Evolutionary conservation across 768 basidiomycete species (phyloP).

Genomic region (Mrakia blollopis): DNA sequence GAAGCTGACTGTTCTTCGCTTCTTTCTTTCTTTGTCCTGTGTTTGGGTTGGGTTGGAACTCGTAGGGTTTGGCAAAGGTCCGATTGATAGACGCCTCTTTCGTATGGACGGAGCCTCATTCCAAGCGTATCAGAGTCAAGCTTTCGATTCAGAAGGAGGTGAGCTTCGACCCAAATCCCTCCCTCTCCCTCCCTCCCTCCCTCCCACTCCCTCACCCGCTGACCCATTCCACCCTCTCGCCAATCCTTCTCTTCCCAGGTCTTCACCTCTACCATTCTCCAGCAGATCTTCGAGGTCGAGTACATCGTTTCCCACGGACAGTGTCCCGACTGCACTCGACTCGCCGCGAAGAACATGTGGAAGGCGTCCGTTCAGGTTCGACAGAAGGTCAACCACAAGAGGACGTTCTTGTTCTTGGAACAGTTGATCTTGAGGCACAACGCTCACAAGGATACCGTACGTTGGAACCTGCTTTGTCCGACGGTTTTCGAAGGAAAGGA

Average conservation of each 20-base stretch:
- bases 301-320: constrained; percentile 74
- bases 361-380: constrained; percentile 97
- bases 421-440: constrained; percentile 94
- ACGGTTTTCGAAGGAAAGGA: too few relatives aligned
- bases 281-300: constrained; percentile 95
- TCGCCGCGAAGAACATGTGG: constrained; percentile 99
- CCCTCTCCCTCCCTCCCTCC: background rate
- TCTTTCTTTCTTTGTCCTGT: background rate
- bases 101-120: constrained; percentile 99
- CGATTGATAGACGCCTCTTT: constrained; percentile 97
- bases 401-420: constrained; percentile 95
- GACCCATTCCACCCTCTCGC: background rate
- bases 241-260: constrained; percentile 52
- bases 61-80: constrained; percentile 66
- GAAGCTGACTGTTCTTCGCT: constrained; percentile 18
- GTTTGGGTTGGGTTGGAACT: background rate
- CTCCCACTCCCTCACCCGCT: background rate
- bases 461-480: background rate
- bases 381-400: constrained; percentile 96
- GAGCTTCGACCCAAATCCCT: constrained; percentile 35
- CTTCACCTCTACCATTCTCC: constrained; percentile 86
- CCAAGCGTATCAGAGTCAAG: constrained; percentile 83
- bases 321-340: constrained; percentile 85
- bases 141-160: constrained; percentile 99
- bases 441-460: constrained; percentile 64